Evolutionary conservation across 306 rosid genomes (phyloP), one percentile per base, ranked within the genome.

Genomic region (Vigna radiata): DNA sequence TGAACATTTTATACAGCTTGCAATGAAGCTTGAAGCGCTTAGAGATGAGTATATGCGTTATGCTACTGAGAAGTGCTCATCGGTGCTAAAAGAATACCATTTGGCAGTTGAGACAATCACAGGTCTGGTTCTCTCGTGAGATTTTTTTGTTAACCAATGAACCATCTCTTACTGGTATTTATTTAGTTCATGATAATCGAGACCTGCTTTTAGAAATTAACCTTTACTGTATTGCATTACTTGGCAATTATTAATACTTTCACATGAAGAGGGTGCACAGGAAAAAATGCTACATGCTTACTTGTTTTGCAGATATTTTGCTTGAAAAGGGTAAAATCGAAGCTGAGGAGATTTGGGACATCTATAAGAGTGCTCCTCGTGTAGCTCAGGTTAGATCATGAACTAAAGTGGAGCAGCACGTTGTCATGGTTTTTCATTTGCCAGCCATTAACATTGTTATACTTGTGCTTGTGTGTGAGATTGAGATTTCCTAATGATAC

Each of bases 11-110:
- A 67, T 73, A 84, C 93, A 94, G 98, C 95, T 94, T 85, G 91
- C 95, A 79, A 68, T 90, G 82, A 94, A 94, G 89, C 88, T 94
- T 83, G 93, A 94, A 83, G 97, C 91, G 75, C 93, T 94, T 71
- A 86, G 97, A 66, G 96, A 94, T 85, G 98, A 91, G 87, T 94
- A 92, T 80, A 83, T 94, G 93, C 98, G 96, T 54, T 94, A 86
- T 79, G 92, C 95, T 59, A 89, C 89, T 58, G 97, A 89, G 52
- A 92, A 85, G 82, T 92, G 96, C 80, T 81, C 79, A 17, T 84
- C 92, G 5, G 90, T 94, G 77, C 81, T 94, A 71, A 83, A 85
- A 79, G 97, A 94, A 69, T 86, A 87, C 84, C 84, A 87, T 72
- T 87, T 90, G 76, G 96, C 96, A 13, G 93, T 92, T 17, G 98